Evolutionary conservation across 805 yeast genomes (phyloP), one percentile per base, ranked within the genome.

Genomic region (Candida pseudofarinosa): DNA sequence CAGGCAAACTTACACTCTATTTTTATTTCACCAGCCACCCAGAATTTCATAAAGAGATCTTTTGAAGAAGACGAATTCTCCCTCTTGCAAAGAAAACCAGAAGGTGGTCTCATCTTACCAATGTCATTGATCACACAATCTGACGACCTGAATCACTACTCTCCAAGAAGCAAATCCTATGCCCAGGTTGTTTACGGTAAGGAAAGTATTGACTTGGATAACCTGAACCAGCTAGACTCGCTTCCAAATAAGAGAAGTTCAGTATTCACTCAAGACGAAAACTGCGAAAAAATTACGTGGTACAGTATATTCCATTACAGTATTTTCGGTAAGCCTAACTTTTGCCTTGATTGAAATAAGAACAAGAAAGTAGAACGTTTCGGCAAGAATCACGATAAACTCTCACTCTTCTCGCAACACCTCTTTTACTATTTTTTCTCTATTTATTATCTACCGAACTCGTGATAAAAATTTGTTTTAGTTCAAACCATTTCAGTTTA

Each of bases 201-300:
- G 15, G 35, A 17, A 17, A 15, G 7, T 5, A 35, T 38, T 10
- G 16, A 19, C 10, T 8, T 10, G n/a, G 28, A 20, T 4, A 38
- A 33, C 38, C 19, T 15, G 15, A 13, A 33, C 15, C 16, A 15
- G 15, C 32, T 12, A 26, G 33, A 35, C 13, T 6, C 6, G 10
- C 10, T 23, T 10, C 6, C 28, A 10, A 23, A 10, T 23, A 23
- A 20, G 7, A 38, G 35, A 36, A 35, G 42, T 16, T 26, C 33
- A 19, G 12, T 42, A 2, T 48, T 54, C 8, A 53, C 50, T 40
- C 51, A 56, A 33, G 39, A 44, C 18, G 57, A 57, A 1, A 53
- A 52, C 19, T 77, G 81, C 57, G 73, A 67, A 19, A 70, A 70
- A 3, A 67, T 77, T 8, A 76, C 80, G 0, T 77, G 81, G 81